Percentiles rank a stretch among this genome's conserved stretches.
phyloP scores from a whole-genome alignment of 768 basidiomycete species.

The Lactarius tabidus region DNA sequence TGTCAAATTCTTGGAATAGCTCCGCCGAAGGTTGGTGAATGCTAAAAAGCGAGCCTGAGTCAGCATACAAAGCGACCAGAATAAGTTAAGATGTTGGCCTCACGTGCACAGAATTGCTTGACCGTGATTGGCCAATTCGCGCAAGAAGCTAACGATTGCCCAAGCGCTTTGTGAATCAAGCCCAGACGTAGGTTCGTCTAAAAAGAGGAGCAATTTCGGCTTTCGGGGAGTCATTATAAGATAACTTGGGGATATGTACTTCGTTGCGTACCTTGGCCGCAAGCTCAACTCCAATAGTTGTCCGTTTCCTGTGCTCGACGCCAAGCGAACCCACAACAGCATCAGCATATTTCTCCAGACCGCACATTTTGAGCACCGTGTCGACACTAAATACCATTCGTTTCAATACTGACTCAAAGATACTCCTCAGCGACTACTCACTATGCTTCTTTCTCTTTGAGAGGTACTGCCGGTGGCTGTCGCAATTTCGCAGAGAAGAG shows the following conservation, averaged over 20 bases:
- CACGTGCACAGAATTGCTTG: slow-evolving; percentile 91
- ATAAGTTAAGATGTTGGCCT: slow-evolving; percentile 27
- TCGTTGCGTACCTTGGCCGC: slow-evolving; percentile 55
- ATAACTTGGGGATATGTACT: no score
- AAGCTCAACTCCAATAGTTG: slow-evolving; percentile 84
- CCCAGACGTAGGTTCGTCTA: slow-evolving; percentile 86
- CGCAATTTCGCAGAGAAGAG: slow-evolving; percentile 76
- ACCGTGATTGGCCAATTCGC: slow-evolving; percentile 71
- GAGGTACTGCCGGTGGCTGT: slow-evolving; percentile 61
- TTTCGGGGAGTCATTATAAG: slow-evolving; percentile 25
- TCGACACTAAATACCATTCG: slow-evolving; percentile 39
- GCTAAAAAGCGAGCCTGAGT: not conserved
- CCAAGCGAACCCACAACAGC: slow-evolving; percentile 65
- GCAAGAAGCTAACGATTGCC: slow-evolving; percentile 73
- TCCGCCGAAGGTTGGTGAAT: slow-evolving; percentile 75
- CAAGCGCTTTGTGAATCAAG: slow-evolving; percentile 85
- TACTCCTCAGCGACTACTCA: slow-evolving; percentile 35
- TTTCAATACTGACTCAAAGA: not conserved
- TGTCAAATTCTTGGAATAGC: slow-evolving; percentile 80
- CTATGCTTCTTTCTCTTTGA: slow-evolving; percentile 76
- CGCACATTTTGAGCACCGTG: slow-evolving; percentile 57
- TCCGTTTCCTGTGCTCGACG: slow-evolving; percentile 72
- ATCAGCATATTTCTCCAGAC: slow-evolving; percentile 59
- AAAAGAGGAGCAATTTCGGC: slow-evolving; percentile 77
- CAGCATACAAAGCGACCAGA: not conserved